Base-by-base conservation (phyloP, 2,329 filamentous ascomycete genomes). In the Orbilia brochopaga region DNA sequence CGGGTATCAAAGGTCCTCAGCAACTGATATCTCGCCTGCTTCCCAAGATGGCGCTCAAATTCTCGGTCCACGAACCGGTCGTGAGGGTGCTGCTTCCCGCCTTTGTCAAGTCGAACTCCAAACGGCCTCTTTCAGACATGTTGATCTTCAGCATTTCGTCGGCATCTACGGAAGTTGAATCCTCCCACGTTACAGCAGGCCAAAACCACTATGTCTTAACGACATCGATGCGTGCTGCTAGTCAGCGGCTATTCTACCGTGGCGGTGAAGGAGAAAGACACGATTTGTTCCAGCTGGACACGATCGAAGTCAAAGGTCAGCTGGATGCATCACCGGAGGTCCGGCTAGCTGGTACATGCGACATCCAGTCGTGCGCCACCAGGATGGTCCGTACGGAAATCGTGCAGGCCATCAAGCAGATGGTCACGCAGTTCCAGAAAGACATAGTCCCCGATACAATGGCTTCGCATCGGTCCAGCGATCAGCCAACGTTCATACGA, bases 61-160 rank as follows among this genome's bases (percentile, higher is more conserved):
- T 97, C 44, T 97, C 94, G 0, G 90, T 99, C 80, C 94, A 99
- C 77, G 94, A 99, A 78, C 94, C 94, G 0, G 95, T 99, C 15
- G 79, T 97, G 74, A 88, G 95, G 75, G 92, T 99, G 74, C 87
- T 92, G 6, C 82, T 99, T 2, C 92, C 92, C 3, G 88, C 93
- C 0, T 86, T 94, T 73, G 86, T 89, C 72, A 83, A 70, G 84
- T 67, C 57, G 8, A 78, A 81, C 53, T 79, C 82, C 3, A 80
- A 79, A 44, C 84, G 87, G 0, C 90, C 92, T 72, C 92, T 97
- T 75, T 97, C 94, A 75, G 94, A 99, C 78, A 84, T 99, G 30
- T 89, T 99, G 50, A 96, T 99, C 53, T 96, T 91, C 0, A 94
- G 92, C 1, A 91, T 96, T 10, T 97, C 95, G 0, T 96, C 93